Percentiles rank a stretch among this genome's conserved stretches.
These are phyloP conservation scores for Talaromyces sp. DNA, from an alignment of 2,329 filamentous ascomycete species.

Conservation along the genomic window DNA sequence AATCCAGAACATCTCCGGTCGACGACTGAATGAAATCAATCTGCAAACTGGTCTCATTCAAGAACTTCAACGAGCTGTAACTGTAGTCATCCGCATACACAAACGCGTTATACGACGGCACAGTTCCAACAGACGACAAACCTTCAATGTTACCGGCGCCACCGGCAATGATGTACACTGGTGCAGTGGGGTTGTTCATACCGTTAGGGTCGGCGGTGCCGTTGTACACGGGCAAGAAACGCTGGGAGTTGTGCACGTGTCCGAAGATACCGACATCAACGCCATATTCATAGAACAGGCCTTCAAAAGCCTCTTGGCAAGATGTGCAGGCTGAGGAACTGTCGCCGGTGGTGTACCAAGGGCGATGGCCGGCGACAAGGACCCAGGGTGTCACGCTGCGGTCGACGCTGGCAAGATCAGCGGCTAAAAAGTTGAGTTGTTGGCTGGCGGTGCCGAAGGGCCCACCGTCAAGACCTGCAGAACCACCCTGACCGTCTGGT, in stretches of 20 bases:
- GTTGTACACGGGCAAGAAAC: constrained; percentile 37
- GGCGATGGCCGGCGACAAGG: constrained; percentile 44
- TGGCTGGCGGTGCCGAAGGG: constrained; percentile 51
- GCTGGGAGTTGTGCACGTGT: constrained; percentile 58
- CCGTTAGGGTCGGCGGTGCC: constrained; percentile 41
- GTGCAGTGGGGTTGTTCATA: constrained; percentile 51
- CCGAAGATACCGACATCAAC: constrained; percentile 58
- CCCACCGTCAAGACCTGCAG: constrained; percentile 44
- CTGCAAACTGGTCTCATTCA: constrained; percentile 46
- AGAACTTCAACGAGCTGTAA: constrained; percentile 50
- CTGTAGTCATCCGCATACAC: constrained; percentile 43
- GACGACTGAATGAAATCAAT: constrained; percentile 52
- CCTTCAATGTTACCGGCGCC: constrained; percentile 59
- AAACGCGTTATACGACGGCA: constrained; percentile 41
- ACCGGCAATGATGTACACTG: constrained; percentile 56
- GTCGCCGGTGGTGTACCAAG: constrained; percentile 47
- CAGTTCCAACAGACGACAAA: constrained; percentile 41
- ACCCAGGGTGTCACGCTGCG: constrained; percentile 55
- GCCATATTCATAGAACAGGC: constrained; percentile 53
- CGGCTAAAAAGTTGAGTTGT: constrained; percentile 54
- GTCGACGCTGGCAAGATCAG: constrained; percentile 57
- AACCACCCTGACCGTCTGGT: constrained; percentile 45
- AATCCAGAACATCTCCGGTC: constrained; percentile 50
- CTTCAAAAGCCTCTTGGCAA: constrained; percentile 55
- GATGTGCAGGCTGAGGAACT: constrained; percentile 38